These are phyloP conservation scores for Curvularia sp. DNA, from an alignment of 2,329 filamentous ascomycete genomes.

Conservation along the genomic window DNA sequence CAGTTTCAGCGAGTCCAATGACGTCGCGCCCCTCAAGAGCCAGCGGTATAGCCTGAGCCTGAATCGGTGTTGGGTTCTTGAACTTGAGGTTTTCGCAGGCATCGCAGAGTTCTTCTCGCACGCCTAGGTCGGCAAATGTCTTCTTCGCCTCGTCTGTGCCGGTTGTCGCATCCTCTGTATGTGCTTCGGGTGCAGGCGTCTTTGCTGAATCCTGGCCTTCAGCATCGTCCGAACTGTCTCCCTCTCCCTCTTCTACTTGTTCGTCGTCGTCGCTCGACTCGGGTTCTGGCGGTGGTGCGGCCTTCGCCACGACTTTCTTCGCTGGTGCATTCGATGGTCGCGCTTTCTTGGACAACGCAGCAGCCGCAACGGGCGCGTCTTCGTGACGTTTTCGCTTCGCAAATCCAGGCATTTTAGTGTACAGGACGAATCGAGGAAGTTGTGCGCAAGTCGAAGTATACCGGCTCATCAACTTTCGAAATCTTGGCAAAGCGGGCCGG, in stretches of 20 bases:
- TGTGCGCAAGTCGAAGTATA: slow-evolving; percentile 4
- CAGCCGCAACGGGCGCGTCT: slow-evolving; percentile 8
- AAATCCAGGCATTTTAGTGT: slow-evolving; percentile 47
- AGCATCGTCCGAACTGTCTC: neutral
- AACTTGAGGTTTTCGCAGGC: slow-evolving; percentile 84
- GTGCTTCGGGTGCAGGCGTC: neutral
- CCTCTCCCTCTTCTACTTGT: slow-evolving; percentile 1
- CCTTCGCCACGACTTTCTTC: slow-evolving; percentile 23
- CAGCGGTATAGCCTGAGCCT: slow-evolving; percentile 80
- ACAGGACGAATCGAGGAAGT: slow-evolving; percentile 5
- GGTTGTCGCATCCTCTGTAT: slow-evolving; percentile 5
- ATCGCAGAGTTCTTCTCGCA: slow-evolving; percentile 87
- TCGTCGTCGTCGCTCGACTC: slow-evolving; percentile 36
- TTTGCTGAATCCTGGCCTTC: neutral
- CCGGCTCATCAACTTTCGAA: slow-evolving; percentile 10
- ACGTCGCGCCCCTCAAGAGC: slow-evolving; percentile 83
- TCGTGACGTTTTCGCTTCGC: slow-evolving; percentile 54
- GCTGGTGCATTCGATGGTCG: slow-evolving; percentile 27
- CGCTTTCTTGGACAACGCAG: slow-evolving; percentile 23
- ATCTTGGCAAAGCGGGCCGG: slow-evolving; percentile 20
- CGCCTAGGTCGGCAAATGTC: slow-evolving; percentile 75
- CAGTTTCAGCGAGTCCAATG: slow-evolving; percentile 93
- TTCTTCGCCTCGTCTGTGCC: slow-evolving; percentile 56
- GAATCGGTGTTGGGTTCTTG: slow-evolving; percentile 87
- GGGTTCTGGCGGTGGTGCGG: slow-evolving; percentile 28